Base-by-base conservation (phyloP, 2,329 filamentous ascomycete genomes). In the Colletotrichum gigasporum region DNA sequence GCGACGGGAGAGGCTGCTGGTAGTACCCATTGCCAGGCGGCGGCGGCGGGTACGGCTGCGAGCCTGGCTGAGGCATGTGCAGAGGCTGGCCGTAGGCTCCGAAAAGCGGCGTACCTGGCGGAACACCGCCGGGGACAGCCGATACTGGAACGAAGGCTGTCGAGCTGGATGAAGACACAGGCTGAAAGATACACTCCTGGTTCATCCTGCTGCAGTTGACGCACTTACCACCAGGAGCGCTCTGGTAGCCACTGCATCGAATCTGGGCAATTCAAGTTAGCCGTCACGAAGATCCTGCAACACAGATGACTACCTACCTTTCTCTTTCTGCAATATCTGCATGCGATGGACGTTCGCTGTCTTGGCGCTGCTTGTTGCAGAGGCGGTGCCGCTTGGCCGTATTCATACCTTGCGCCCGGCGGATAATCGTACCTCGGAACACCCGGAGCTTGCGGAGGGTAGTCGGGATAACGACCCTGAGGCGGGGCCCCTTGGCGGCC, bases 151-250 rank as follows among this genome's bases (percentile, higher is more conserved):
- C 84, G 66, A 88, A 88, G 1, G 85, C 85, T 1, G 85, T 85
- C 5, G 83, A 84, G 37, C 82, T 82, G 10, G 84, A 83, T 0
- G 82, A 84, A 4, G 83, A 86, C 1, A 88, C 86, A 0, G 85
- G 86, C 69, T 88, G 85, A 63, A 88, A 88, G 12, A 88, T 81
- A 64, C 86, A 88, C 65, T 88, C 85, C 68, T 88, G 86, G 50
- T 86, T 85, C 76, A 87, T 87, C 66, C 87, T 85, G 37, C 85
- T 84, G 69, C 86, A 88, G 69, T 88, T 88, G 57, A 85, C 82
- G 68, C 86, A 88, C 67, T 87, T 87, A 10, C 85, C 86, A 18
- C 85, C 85, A 0, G 83, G 83, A 0, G 84, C 85, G 66, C 85
- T 87, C 63, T 85, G 82, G 67, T 87, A 87, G 26, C 86, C 86